Conservation (phyloP, 2,329 filamentous ascomycete genomes). For the Orbilia javanica region DNA sequence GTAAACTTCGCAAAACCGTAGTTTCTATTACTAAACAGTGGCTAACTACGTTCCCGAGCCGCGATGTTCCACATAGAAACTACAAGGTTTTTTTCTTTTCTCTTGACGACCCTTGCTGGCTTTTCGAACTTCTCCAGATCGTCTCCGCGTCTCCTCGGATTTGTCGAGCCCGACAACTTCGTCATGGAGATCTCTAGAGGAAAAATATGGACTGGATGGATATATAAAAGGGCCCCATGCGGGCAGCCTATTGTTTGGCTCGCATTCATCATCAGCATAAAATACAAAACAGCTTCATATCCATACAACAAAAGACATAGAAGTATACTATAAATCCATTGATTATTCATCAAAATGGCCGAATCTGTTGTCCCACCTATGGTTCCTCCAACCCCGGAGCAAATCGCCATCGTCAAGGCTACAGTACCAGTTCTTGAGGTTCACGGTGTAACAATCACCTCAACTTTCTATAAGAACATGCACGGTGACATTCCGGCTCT, state of each 20-base stretch:
- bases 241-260: constrained; percentile 14
- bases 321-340: not conserved
- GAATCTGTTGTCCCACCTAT: constrained; percentile 29
- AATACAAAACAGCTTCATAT: not conserved
- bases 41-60: not conserved
- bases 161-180: constrained; percentile 10
- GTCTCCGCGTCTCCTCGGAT: constrained; percentile 56
- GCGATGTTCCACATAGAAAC: constrained; percentile 11
- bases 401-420: constrained; percentile 79
- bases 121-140: not conserved
- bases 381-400: constrained; percentile 70
- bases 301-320: not conserved
- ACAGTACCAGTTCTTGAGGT: constrained; percentile 79
- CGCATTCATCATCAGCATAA: constrained; percentile 20
- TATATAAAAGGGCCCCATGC: not conserved
- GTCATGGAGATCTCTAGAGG: not conserved
- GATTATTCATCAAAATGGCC: constrained; percentile 17
- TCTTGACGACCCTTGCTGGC: not conserved
- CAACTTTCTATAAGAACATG: constrained; percentile 78
- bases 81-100: not conserved
- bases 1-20: constrained; percentile 32
- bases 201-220: not conserved
- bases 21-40: constrained; percentile 52
- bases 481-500: constrained; percentile 75
- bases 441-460: constrained; percentile 78